Conservation (phyloP, 2,329 filamentous ascomycete species). For the Beauveria sp. region DNA sequence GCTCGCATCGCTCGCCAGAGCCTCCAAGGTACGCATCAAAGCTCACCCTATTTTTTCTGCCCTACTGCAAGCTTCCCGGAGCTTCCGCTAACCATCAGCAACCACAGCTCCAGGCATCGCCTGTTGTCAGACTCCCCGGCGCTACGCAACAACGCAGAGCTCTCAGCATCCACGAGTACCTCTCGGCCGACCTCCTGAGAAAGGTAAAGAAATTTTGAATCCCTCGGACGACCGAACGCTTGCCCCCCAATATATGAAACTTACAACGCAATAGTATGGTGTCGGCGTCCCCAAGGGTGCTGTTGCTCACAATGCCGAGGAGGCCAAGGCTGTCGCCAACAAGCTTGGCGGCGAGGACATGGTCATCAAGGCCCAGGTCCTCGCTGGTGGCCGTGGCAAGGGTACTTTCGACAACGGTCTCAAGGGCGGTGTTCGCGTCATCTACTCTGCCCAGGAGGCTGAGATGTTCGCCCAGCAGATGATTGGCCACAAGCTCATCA, state of each 20-base stretch:
- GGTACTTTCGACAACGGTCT: constrained; percentile 96
- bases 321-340: constrained; percentile 89
- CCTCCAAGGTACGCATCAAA: constrained; percentile 58
- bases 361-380: constrained; percentile 99
- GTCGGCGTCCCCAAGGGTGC: constrained; percentile 85
- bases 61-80: constrained; percentile 12
- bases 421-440: constrained; percentile 96
- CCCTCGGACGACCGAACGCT: constrained; percentile 1
- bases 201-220: constrained; percentile 38
- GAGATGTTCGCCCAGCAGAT: constrained; percentile 98
- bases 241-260: constrained; percentile 14
- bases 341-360: constrained; percentile 89
- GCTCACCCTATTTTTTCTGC: constrained; percentile 12
- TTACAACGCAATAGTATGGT: constrained; percentile 61
- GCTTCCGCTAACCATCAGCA: constrained; percentile 14
- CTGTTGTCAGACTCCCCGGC: constrained; percentile 52
- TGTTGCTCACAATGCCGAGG: constrained; percentile 70
- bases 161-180: constrained; percentile 97
- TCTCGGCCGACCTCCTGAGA: constrained; percentile 84
- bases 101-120: constrained; percentile 24
- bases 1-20: constrained; percentile 70
- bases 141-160: constrained; percentile 73
- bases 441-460: constrained; percentile 94
- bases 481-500: constrained; percentile 99
- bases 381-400: constrained; percentile 96